Percentiles rank a stretch among this genome's conserved stretches.
phyloP scores from a whole-genome alignment of 1,284 basidiomycete genomes.

The Ustilago cynodontis region DNA sequence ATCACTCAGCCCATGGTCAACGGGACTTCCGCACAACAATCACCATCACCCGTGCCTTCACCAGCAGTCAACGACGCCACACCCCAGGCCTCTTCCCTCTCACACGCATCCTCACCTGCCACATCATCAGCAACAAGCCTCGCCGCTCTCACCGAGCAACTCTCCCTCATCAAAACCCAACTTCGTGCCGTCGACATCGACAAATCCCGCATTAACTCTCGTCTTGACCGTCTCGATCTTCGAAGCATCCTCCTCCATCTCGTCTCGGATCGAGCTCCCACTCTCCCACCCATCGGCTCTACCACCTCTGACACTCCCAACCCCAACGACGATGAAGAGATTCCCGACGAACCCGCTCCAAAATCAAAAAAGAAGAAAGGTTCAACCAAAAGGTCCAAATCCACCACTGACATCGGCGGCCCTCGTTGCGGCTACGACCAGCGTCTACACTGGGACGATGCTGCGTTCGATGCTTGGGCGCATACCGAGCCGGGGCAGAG shows the following conservation, averaged over 20 bases:
- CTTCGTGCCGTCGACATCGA: constrained; percentile 24
- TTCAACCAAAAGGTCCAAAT: constrained; percentile 19
- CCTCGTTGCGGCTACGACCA: constrained; percentile 53
- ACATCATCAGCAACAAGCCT: constrained; percentile 21
- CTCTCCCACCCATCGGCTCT: constrained; percentile 28
- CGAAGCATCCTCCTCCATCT: constrained; percentile 44
- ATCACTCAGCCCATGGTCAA: background rate
- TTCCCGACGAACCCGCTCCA: constrained; percentile 14
- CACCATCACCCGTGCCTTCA: background rate
- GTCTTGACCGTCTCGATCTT: constrained; percentile 37
- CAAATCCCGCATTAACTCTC: constrained; percentile 31
- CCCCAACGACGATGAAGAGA: constrained; percentile 20
- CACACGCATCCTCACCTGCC: background rate
- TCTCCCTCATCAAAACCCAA: constrained; percentile 15
- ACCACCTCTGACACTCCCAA: constrained; percentile 7
- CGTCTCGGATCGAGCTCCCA: constrained; percentile 41
- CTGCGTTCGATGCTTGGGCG: constrained; percentile 31
- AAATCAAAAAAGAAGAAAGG: constrained; percentile 27
- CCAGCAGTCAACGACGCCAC: background rate
- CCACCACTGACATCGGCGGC: constrained; percentile 17
- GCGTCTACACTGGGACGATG: constrained; percentile 45
- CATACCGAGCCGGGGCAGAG: constrained; percentile 5
- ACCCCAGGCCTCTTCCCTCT: background rate
- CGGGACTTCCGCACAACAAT: background rate
- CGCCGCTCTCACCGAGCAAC: constrained; percentile 19